These are phyloP conservation scores for Chaetomium sp. DNA, from an alignment of 2,329 filamentous ascomycete species.

Conservation along the genomic window DNA sequence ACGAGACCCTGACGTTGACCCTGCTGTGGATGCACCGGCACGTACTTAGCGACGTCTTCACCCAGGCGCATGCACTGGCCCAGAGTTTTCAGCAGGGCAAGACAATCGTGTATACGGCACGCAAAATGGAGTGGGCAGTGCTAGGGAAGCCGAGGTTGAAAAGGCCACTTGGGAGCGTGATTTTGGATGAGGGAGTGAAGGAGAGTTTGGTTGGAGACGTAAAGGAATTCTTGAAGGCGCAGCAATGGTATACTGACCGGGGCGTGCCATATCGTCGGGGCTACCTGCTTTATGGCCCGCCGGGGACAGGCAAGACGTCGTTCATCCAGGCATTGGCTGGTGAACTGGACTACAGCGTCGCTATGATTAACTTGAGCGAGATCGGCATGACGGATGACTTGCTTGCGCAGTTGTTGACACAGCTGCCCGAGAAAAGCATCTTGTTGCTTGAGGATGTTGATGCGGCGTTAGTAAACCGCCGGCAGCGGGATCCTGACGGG, in stretches of 20 bases:
- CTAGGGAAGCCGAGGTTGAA: slow-evolving; percentile 83
- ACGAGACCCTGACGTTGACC: slow-evolving; percentile 89
- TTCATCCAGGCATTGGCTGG: slow-evolving; percentile 94
- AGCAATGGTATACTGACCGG: slow-evolving; percentile 88
- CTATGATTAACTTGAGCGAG: slow-evolving; percentile 86
- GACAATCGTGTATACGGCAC: slow-evolving; percentile 82
- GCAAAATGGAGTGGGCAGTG: slow-evolving; percentile 75
- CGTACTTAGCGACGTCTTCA: slow-evolving; percentile 85
- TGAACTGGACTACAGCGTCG: slow-evolving; percentile 86
- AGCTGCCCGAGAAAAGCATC: slow-evolving; percentile 74
- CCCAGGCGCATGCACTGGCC: slow-evolving; percentile 76
- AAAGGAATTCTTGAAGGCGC: slow-evolving; percentile 69
- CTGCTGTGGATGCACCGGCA: slow-evolving; percentile 84
- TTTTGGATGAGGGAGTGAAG: slow-evolving; percentile 77
- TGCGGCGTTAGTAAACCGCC: slow-evolving; percentile 79
- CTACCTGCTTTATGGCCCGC: slow-evolving; percentile 82
- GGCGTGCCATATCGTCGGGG: slow-evolving; percentile 88
- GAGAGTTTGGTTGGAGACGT: slow-evolving; percentile 76
- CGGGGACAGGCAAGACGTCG: slow-evolving; percentile 87
- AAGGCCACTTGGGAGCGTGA: slow-evolving; percentile 78
- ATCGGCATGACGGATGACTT: slow-evolving; percentile 85
- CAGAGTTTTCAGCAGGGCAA: slow-evolving; percentile 80
- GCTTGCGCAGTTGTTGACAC: slow-evolving; percentile 77
- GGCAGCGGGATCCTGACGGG: slow-evolving; percentile 70
- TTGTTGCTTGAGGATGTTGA: slow-evolving; percentile 86